Evolutionary conservation across 169 alveolate genomes (phyloP), one percentile per base, ranked within the genome.

Genomic region (Plasmodium gonderi): DNA sequence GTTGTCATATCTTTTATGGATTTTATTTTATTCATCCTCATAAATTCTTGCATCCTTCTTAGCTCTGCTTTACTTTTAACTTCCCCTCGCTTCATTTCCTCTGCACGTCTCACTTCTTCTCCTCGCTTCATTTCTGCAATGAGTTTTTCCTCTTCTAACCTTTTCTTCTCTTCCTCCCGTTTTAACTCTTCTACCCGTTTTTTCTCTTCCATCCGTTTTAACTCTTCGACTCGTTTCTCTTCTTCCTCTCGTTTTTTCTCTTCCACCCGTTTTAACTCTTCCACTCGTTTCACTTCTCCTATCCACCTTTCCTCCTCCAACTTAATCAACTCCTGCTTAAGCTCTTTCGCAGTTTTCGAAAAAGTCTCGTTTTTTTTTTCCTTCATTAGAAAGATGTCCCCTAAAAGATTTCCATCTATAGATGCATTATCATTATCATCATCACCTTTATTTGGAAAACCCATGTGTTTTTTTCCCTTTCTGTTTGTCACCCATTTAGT

Each of bases 11-110:
- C 60, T 20, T 42, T 38, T 20, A 76, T 14, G 40, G 11, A 33
- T 26, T 80, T 67, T 20, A 42, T 31, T n/a, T 40, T 36, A 23
- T 49, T 60, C 38, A 20, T 20, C 54, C 20, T 65, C 74, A 47
- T 65, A 6, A n/a, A 12, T 33, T 80, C 91, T 40, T 67, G 49
- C 69, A 80, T 9, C 67, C 47, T 44, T 40, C 45, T 83, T 45
- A 64, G 33, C 44, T 83, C 92, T 69, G 31, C 92, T 40, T 44
- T 14, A 20, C 65, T 83, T 45, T 74, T 83, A 40, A 45, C 49
- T 31, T 69, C 78, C 20, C 29, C 78, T 17, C 4, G 44, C 60
- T 42, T 47, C 77, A 26, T 74, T n/a, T 44, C 44, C 60, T 83
- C 78, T 29, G 40, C 20, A 42, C 36, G 11, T 44, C 45, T 80